Evolutionary conservation across 169 alveolate genomes (phyloP), one percentile per base, ranked within the genome.

Genomic region (Plasmodium coatneyi): DNA sequence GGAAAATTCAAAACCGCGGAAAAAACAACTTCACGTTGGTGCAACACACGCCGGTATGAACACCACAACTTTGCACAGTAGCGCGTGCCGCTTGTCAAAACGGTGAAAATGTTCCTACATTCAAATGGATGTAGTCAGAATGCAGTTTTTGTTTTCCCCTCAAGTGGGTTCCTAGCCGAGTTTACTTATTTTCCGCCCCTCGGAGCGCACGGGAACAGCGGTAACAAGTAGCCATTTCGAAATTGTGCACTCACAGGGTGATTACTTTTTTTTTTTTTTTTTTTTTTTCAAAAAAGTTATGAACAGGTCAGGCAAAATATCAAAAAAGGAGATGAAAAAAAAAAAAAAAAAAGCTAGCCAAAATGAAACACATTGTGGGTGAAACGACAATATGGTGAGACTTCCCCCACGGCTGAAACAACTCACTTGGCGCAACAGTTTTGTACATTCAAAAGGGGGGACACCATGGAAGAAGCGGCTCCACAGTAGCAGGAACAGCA

Each of bases 231-330:
- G 41, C 76, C 30, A 66, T 66, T 66, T 66, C n/a, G 30, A 66
- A 22, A 25, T 66, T 66, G 36, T 66, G 76, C 30, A 66, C 36
- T 66, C 41, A 16, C 9, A 16, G 30, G 14, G 30, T 66, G 30
- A 9, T 25, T 66, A 25, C 3, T 66, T 66, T 66, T 66, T 66
- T 66, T 66, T 66, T 66, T 60, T 66, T 66, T 66, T 66, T 66
- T 5, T 22, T 22, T 66, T 66, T 25, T 66, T 28, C 34, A 5
- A 60, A 60, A 22, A 60, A 60, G 76, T 60, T 60, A 60, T 60
- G 76, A 60, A 60, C 76, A 60, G 28, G 76, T 60, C 76, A 60
- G 76, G 76, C 76, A 60, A 60, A 60, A 60, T 60, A 25, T 60
- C 36, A 60, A 60, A 60, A 60, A 60, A 25, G 34, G 34, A 19